Percentiles rank a stretch among this genome's conserved stretches.
These are phyloP conservation scores for Trametes coccinea DNA, from an alignment of 768 basidiomycete species.

Conservation along the genomic window DNA sequence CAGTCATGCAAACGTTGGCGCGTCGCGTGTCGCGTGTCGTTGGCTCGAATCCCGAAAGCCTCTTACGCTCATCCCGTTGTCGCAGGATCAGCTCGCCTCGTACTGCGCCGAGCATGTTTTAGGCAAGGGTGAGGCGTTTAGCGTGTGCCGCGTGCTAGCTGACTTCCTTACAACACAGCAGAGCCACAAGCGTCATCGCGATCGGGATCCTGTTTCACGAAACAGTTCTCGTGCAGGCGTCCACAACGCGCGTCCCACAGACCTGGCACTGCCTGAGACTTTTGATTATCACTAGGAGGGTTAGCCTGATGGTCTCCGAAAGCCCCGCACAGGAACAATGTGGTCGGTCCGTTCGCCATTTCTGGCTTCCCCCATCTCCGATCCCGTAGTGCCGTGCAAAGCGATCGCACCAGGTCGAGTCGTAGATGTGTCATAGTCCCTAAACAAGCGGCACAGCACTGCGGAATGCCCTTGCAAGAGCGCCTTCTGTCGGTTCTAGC, in stretches of 20 bases:
- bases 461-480: not conserved
- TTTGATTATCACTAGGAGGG: constrained; percentile 8
- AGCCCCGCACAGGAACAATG: constrained; percentile 7
- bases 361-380: constrained; percentile 10
- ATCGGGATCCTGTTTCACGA: constrained; percentile 3
- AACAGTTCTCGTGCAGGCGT: constrained; percentile 9
- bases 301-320: constrained; percentile 3
- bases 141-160: constrained; percentile 1
- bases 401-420: constrained; percentile 7
- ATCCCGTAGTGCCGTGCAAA: not conserved
- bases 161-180: constrained; percentile 7
- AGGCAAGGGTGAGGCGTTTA: not conserved
- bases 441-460: constrained; percentile 9
- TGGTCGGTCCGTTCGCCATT: constrained; percentile 1
- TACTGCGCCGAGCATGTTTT: not conserved
- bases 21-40: not conserved
- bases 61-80: not conserved
- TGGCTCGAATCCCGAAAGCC: not conserved
- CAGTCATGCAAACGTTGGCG: no score
- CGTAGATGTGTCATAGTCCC: constrained; percentile 6
- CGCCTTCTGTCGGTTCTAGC: not conserved
- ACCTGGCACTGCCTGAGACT: constrained; percentile 14
- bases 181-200: constrained; percentile 13
- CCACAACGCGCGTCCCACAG: constrained; percentile 17
- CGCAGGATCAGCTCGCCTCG: constrained; percentile 9